These are phyloP conservation scores for Pseudoturritis turrita DNA, from an alignment of 345 rosid genomes.

Conservation along the genomic window DNA sequence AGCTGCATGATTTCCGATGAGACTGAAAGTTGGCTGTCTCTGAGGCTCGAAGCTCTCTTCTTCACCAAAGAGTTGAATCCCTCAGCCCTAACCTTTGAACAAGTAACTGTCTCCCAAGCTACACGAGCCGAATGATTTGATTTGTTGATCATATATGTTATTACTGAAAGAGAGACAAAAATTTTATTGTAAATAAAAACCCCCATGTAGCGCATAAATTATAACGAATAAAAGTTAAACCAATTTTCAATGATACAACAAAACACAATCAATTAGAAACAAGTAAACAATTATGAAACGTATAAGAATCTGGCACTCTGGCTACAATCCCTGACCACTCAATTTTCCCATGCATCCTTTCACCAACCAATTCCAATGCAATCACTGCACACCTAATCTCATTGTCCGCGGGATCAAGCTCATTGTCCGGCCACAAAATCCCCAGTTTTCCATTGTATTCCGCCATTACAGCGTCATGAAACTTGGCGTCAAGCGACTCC, in stretches of 20 bases:
- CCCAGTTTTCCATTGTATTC: slow-evolving; percentile 59
- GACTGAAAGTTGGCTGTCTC: too few relatives aligned
- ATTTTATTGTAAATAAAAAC: too few relatives aligned
- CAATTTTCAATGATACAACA: neutral
- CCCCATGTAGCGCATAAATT: too few relatives aligned
- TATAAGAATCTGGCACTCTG: slow-evolving; percentile 33
- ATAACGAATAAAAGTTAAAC: too few relatives aligned
- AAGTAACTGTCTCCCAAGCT: too few relatives aligned
- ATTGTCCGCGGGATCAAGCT: slow-evolving; percentile 12
- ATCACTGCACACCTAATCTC: slow-evolving; percentile 64
- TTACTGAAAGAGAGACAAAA: too few relatives aligned
- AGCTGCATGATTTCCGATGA: too few relatives aligned
- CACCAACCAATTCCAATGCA: slow-evolving; percentile 38
- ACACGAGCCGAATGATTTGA: too few relatives aligned
- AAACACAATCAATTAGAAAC: slow-evolving; percentile 36
- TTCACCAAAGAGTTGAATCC: too few relatives aligned
- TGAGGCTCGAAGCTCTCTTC: too few relatives aligned
- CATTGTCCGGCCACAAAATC: slow-evolving; percentile 54
- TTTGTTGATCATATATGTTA: too few relatives aligned
- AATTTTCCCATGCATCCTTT: slow-evolving; percentile 47
- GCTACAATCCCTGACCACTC: slow-evolving; percentile 52
- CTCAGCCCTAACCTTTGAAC: too few relatives aligned
- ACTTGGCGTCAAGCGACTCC: slow-evolving; percentile 31
- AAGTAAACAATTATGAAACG: slow-evolving; percentile 47
- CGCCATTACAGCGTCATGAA: slow-evolving; percentile 43